These are phyloP conservation scores for Fomitopsis pinicola DNA, from an alignment of 1,284 basidiomycete species.

Conservation along the genomic window DNA sequence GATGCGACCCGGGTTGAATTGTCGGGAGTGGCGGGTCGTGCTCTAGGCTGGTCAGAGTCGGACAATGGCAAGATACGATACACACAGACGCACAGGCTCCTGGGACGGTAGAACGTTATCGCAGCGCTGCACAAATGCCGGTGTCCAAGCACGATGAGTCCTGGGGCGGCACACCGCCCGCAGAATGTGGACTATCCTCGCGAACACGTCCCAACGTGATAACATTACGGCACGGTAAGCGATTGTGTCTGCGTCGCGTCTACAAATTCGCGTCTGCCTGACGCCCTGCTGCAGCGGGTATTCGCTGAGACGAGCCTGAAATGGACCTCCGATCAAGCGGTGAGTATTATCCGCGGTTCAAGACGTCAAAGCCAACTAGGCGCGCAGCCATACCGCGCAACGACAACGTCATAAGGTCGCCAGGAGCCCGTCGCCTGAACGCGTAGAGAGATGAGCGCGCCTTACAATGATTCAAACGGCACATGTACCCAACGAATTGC, in stretches of 20 bases:
- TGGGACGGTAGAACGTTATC: neutral
- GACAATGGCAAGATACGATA: slow-evolving; percentile 3
- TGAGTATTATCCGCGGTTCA: neutral
- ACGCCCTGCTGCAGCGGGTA: neutral
- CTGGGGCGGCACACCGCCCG: neutral
- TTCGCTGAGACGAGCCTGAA: neutral
- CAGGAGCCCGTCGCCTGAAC: neutral
- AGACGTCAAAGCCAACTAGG: neutral
- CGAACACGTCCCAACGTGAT: neutral
- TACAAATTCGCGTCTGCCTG: neutral
- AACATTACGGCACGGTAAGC: neutral
- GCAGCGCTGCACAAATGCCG: neutral
- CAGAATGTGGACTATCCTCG: neutral
- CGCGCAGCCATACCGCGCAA: neutral
- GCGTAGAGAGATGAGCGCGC: slow-evolving; percentile 11
- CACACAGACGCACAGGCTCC: neutral
- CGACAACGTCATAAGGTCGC: neutral
- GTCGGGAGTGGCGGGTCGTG: slow-evolving; percentile 56
- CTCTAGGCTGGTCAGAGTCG: slow-evolving; percentile 45
- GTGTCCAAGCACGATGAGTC: neutral
- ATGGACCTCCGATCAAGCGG: neutral
- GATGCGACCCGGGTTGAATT: slow-evolving; percentile 42
- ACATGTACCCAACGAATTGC: slow-evolving; percentile 62
- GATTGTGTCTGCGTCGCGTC: neutral
- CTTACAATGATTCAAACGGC: slow-evolving; percentile 80